phyloP scores from a whole-genome alignment of 306 rosid genomes.

The Rosa multiflora region DNA sequence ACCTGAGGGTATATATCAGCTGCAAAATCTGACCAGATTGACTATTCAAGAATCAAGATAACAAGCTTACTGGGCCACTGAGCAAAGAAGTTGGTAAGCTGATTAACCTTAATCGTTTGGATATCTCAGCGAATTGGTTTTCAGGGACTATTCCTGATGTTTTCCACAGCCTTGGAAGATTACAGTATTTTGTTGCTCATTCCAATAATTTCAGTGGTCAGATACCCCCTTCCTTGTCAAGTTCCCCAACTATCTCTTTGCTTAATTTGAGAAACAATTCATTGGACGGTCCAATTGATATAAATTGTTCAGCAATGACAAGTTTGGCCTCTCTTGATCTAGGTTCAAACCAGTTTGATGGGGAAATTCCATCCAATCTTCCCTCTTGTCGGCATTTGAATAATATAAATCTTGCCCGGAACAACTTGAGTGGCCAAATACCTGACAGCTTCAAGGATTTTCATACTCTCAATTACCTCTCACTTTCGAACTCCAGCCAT shows the following conservation, averaged over 20 bases:
- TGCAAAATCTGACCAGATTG: slow-evolving; percentile 2
- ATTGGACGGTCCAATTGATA: slow-evolving; percentile 15
- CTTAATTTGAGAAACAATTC: slow-evolving; percentile 26
- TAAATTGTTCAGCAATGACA: slow-evolving; percentile 30
- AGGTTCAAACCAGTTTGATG: slow-evolving; percentile 30
- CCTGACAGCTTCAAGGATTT: slow-evolving; percentile 32
- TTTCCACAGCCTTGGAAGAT: slow-evolving; percentile 17
- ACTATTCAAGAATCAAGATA: slow-evolving; percentile 22
- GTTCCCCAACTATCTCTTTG: slow-evolving; percentile 11
- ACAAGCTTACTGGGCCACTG: slow-evolving; percentile 20
- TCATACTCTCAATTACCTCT: slow-evolving; percentile 21
- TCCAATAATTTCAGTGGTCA: slow-evolving; percentile 26
- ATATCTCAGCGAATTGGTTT: slow-evolving; percentile 29
- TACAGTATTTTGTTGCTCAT: slow-evolving; percentile 10
- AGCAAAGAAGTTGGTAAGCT: slow-evolving; percentile 27
- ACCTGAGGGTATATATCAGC: slow-evolving; percentile 1
- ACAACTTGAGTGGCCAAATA: slow-evolving; percentile 21
- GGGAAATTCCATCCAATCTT: slow-evolving; percentile 34
- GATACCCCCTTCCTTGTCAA: slow-evolving; percentile 24
- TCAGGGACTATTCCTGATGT: slow-evolving; percentile 27
- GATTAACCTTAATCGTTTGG: slow-evolving; percentile 20
- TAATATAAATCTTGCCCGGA: slow-evolving; percentile 23
- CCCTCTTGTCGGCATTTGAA: slow-evolving; percentile 32
- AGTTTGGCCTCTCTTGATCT: slow-evolving; percentile 34
- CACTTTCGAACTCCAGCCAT: slow-evolving; percentile 18